Evolutionary conservation across 768 basidiomycete species (phyloP).

Genomic region (Boletus tomentosulus): DNA sequence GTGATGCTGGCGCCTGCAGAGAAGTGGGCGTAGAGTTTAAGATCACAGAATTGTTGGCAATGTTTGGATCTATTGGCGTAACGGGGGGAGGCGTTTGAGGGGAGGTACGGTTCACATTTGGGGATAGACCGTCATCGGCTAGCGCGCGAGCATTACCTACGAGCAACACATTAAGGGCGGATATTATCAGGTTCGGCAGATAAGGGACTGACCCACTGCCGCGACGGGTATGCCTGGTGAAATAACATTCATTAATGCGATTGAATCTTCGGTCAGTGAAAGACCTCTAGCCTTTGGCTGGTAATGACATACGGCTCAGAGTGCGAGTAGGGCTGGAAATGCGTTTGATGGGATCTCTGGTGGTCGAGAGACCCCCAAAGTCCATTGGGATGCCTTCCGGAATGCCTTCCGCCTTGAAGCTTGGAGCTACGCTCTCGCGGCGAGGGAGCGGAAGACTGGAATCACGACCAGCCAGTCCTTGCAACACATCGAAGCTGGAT

Average conservation of each 20-base stretch:
- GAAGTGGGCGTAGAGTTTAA: conserved; percentile 35
- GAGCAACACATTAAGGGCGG: conserved; percentile 18
- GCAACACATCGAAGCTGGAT: conserved; percentile 69
- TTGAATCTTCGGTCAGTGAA: conserved; percentile 19
- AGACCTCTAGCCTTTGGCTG: conserved; percentile 17
- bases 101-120: conserved; percentile 31
- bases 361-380: conserved; percentile 41
- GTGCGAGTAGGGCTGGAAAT: conserved; percentile 71
- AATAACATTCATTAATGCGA: conserved; percentile 21
- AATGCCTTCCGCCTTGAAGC: conserved; percentile 50
- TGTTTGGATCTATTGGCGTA: conserved; percentile 35
- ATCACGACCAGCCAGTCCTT: conserved; percentile 69
- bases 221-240: conserved; percentile 68
- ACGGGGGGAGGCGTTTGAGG: conserved; percentile 29
- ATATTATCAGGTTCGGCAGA: not conserved
- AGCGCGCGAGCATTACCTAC: conserved; percentile 81
- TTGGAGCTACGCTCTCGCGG: conserved; percentile 41
- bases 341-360: conserved; percentile 44
- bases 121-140: conserved; percentile 63
- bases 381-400: conserved; percentile 69
- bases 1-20: conserved; percentile 42
- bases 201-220: conserved; percentile 60
- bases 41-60: conserved; percentile 20
- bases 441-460: conserved; percentile 69
- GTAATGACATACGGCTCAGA: conserved; percentile 63